Evolutionary conservation across 208 protist species (phyloP), one percentile per base, ranked within the genome.

Genomic region (Hexamita inflata): DNA sequence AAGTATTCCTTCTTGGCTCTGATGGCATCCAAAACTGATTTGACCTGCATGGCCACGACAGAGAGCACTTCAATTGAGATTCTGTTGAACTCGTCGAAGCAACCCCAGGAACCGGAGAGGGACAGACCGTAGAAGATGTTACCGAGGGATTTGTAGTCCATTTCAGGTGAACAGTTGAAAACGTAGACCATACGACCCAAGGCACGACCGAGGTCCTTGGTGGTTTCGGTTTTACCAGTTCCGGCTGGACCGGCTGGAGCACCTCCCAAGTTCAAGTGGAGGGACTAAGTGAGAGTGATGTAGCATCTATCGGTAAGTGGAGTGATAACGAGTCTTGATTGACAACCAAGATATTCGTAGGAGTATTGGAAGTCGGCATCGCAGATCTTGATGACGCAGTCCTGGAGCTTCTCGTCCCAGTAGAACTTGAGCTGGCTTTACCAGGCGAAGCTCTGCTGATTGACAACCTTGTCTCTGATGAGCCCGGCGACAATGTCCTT

Each of bases 261-360:
- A 39, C 95, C 95, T 74, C 95, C 96, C 73, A 98, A 83, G 29
- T 91, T 84, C 0, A 88, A 89, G 78, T 97, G 87, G 29, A 98
- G 78, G 0, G 95, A 91, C 80, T 96, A 94, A 73, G 93, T 97
- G 19, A 99, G 85, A 7, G 95, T 96, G 35, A 98, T 85, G 87
- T 98, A 99, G 81, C 91, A 95, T 73, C 90, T 84, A 85, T 98
- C 94, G 7, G 96, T 98, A 4, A 99, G 86, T 35, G 93, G 91
- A 29, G 94, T 98, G 79, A 96, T 94, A 65, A 99, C 96, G 0
- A 99, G 87, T 7, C 91, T 87, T 60, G 97, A 91, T 59, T 87
- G 85, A 38, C 92, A 85, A 42, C 96, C 96, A 7, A 96, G 86
- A 86, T 99, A 99, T 86, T 99, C 95, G 80, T 95, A 98, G 30